Base-by-base conservation (phyloP, 1,139 yeast species). In the Blastobotrys illinoisensis region DNA sequence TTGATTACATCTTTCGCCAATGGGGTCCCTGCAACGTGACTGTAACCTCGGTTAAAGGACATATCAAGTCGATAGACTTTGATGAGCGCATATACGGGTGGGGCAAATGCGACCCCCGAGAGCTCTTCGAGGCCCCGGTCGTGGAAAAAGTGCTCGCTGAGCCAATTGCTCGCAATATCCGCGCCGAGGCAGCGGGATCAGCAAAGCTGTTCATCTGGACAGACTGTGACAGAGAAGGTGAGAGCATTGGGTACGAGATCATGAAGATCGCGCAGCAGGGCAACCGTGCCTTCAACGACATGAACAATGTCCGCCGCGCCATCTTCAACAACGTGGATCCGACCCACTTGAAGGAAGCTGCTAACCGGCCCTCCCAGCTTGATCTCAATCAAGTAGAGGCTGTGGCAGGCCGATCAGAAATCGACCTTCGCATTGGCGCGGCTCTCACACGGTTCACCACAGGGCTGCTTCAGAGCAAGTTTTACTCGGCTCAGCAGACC, bases 181-280 rank as follows among this genome's bases (percentile, higher is more conserved):
- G 79, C 44, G 70, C 70, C 3, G 91, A 90, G 65, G 88, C 93
- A 2, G 68, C 84, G 44, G 66, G 63, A 28, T 80, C 88, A 4
- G 79, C 82, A 51, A 74, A 75, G 50, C 72, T 95, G 58, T 88
- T 88, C 86, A 89, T 95, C 9, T 95, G 99, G 99, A 95, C 99
- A 1, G 99, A 95, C 77, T 93, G 98, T 71, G 99, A 95, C 75
- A 77, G 99, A 46, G 99, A 95, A 67, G 99, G 99, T 1, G 99
- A 95, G 69, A 86, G 85, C 67, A 95, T 95, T 57, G 99, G 99
- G 0, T 83, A 80, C 75, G 98, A 93, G 66, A 81, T 95, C 21
- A 64, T 88, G 32, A 72, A 68, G 28, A 86, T 85, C 3, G 97
- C 97, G 0, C 68, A 71, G 49, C 74, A 74, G 60, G 78, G 78